phyloP scores from a whole-genome alignment of 2,329 filamentous ascomycete species.

The Cladosporium velox region DNA sequence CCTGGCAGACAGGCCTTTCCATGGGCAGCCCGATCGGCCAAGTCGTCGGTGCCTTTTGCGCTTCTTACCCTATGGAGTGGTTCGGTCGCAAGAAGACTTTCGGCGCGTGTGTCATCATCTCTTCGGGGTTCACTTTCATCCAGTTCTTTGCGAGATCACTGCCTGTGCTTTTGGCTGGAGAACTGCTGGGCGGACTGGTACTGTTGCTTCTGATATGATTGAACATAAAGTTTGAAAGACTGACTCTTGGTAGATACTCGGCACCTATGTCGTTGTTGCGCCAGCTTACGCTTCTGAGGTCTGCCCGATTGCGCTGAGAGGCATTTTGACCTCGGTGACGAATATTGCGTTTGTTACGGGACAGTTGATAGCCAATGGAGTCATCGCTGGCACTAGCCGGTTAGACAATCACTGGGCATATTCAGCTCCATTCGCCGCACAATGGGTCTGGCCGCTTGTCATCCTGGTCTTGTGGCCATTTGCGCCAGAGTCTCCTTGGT shows the following conservation, averaged over 20 bases:
- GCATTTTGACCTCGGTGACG: conserved; percentile 60
- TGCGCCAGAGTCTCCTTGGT: conserved; percentile 43
- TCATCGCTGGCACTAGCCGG: conserved; percentile 40
- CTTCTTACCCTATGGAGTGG: conserved; percentile 39
- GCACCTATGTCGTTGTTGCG: conserved; percentile 57
- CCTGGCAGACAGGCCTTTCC: conserved; percentile 43
- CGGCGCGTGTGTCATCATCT: conserved; percentile 37
- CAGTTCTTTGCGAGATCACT: conserved; percentile 64
- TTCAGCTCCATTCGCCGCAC: conserved; percentile 47
- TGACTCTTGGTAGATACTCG: conserved; percentile 4
- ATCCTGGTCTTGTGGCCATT: conserved; percentile 42
- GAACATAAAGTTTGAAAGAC: not conserved
- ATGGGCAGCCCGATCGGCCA: conserved; percentile 61
- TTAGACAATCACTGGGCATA: conserved; percentile 44
- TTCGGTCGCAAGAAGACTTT: conserved; percentile 38
- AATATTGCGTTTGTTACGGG: conserved; percentile 66
- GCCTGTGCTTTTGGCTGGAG: conserved; percentile 59
- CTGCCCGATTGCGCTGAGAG: conserved; percentile 59
- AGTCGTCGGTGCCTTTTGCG: conserved; percentile 55
- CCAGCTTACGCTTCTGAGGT: conserved; percentile 69
- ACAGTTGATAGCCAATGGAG: conserved; percentile 55
- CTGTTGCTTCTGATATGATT: conserved; percentile 44
- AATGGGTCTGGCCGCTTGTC: conserved; percentile 46
- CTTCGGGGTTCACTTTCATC: conserved; percentile 59
- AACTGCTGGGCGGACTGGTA: conserved; percentile 62